Percentiles rank a stretch among this genome's conserved stretches.
These are phyloP conservation scores for Coelastrella sp. DNA, from an alignment of 139 green algal species.

Conservation along the genomic window DNA sequence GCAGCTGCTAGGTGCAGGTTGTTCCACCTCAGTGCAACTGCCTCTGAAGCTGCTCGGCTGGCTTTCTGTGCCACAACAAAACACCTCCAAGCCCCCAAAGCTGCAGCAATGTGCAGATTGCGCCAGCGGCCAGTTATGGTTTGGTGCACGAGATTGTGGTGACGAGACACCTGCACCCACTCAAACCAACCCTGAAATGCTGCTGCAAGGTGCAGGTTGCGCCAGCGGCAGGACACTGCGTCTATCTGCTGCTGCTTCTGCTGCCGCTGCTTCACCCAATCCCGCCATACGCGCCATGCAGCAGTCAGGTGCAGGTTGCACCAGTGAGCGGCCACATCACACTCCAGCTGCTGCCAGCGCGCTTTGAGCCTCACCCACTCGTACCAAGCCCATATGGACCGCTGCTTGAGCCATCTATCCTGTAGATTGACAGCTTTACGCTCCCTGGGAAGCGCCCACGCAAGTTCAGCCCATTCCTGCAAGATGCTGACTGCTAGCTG, in stretches of 20 bases:
- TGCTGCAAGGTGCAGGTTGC: conserved; percentile 38
- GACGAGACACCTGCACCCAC: background rate
- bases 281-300: conserved; percentile 28
- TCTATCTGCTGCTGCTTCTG: background rate
- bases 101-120: conserved; percentile 37
- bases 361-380: background rate
- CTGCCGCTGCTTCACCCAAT: background rate
- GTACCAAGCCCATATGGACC: background rate
- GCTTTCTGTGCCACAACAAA: background rate
- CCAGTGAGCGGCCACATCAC: background rate
- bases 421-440: background rate
- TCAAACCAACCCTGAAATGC: conserved; percentile 28
- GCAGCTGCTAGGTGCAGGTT: conserved; percentile 30
- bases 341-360: background rate
- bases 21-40: conserved; percentile 7
- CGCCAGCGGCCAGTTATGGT: conserved; percentile 17
- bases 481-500: background rate
- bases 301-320: conserved; percentile 35
- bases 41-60: background rate
- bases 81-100: conserved; percentile 21
- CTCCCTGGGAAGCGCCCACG: background rate
- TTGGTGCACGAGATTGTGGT: background rate
- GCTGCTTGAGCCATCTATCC: background rate
- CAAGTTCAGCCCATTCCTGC: conserved; percentile 28
- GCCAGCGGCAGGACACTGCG: background rate